Evolutionary conservation across 345 rosid species (phyloP), one percentile per base, ranked within the genome.

Genomic region (Citrus cavaleriei): DNA sequence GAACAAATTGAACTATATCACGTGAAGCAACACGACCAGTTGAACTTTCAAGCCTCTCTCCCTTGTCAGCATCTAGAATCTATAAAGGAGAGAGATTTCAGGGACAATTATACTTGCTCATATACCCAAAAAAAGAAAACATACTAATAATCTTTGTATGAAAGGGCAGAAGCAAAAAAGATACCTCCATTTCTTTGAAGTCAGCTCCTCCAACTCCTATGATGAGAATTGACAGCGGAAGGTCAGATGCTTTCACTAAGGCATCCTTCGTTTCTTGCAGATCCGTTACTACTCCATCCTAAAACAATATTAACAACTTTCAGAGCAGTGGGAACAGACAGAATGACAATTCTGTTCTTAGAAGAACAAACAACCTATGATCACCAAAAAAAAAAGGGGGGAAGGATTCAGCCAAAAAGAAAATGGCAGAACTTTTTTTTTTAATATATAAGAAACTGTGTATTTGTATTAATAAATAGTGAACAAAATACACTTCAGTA

Each of bases 171-270:
- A 57, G 58, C 58, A 14, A 22, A 6, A 5, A 27, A 54, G 62
- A 21, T 85, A 93, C 98, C 99, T 95, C 98, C 99, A 95, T 95
- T 87, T 95, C 98, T 87, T 92, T 95, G 75, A 90, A 95, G 84
- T 95, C 99, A 21, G 99, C 99, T 86, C 99, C 99, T 81, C 99
- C 99, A 14, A 95, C 99, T 72, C 99, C 98, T 73, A 95, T 95
- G 58, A 95, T 92, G 62, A 95, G 92, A 83, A 95, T 93, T 51
- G 98, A 95, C 72, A 95, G 75, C 2, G 99, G 99, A 19, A 95
- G 90, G 86, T 92, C 93, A 9, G 98, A 95, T 79, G 98, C 99
- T 85, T 91, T 89, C 76, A 95, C 99, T 21, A 95, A 70, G 68
- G 98, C 90, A 78, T 95, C 99, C 84, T 85, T 93, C 16, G 99